A percentile compares a stretch with the other conserved stretches of the same genome.
phyloP scores from a whole-genome alignment of 2,329 filamentous ascomycete species.

The Bipolaris zeicola region DNA sequence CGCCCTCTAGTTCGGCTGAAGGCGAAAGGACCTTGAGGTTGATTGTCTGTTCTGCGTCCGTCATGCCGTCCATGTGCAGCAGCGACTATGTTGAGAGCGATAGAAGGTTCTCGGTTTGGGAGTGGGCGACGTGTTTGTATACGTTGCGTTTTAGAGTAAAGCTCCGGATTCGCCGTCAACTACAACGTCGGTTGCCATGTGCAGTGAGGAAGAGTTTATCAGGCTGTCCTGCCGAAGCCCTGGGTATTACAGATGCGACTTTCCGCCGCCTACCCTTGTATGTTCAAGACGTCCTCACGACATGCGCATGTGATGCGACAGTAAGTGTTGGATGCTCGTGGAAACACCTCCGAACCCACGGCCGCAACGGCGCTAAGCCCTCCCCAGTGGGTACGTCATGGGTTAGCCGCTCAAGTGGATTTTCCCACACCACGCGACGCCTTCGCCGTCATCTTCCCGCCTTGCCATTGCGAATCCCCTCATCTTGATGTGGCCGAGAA shows the following conservation, averaged over 20 bases:
- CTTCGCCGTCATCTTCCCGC: constrained; percentile 17
- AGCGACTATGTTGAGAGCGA: constrained; percentile 7
- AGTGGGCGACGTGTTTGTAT: constrained; percentile 28
- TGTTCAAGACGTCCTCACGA: not conserved
- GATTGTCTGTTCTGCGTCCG: constrained; percentile 28
- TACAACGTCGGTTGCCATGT: constrained; percentile 14
- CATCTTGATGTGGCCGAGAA: not conserved
- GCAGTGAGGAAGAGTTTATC: not conserved
- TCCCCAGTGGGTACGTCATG: constrained; percentile 34
- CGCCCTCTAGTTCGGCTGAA: constrained; percentile 46
- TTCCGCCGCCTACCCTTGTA: not conserved
- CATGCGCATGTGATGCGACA: constrained; percentile 6
- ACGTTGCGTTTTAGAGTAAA: constrained; percentile 37
- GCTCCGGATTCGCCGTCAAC: constrained; percentile 22
- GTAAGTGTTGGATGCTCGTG: not conserved
- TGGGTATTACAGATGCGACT: not conserved
- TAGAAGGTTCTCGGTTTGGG: constrained; percentile 4
- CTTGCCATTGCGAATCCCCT: constrained; percentile 3
- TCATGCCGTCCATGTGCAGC: constrained; percentile 28
- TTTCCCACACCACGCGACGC: constrained; percentile 25
- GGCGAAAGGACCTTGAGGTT: constrained; percentile 50
- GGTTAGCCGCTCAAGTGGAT: constrained; percentile 22
- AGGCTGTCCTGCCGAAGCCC: not conserved
- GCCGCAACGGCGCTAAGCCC: constrained; percentile 21
- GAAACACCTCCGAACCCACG: constrained; percentile 17